These are phyloP conservation scores for Cercophora samala DNA, from an alignment of 495 filamentous ascomycete genomes.

Conservation along the genomic window DNA sequence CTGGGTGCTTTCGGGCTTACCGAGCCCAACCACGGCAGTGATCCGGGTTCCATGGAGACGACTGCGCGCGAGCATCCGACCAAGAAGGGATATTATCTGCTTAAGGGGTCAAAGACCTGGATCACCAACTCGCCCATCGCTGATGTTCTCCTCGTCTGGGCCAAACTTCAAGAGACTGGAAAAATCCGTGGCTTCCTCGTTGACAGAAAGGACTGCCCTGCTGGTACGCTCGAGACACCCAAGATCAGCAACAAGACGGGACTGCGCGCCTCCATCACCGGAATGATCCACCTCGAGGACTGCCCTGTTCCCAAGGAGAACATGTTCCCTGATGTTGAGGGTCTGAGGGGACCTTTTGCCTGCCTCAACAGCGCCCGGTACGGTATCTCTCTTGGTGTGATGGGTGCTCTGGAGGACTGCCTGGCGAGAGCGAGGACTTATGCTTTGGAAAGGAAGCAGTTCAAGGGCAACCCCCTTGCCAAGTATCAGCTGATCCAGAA, in stretches of 20 bases:
- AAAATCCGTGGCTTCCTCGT: slow-evolving; percentile 95
- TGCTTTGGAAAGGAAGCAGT: slow-evolving; percentile 87
- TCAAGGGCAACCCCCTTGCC: slow-evolving; percentile 91
- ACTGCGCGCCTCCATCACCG: slow-evolving; percentile 87
- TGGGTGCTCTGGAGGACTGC: slow-evolving; percentile 92
- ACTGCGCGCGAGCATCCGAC: slow-evolving; percentile 79
- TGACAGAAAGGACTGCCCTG: slow-evolving; percentile 74
- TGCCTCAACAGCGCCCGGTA: slow-evolving; percentile 91
- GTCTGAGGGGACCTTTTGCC: slow-evolving; percentile 82
- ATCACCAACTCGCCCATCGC: slow-evolving; percentile 97
- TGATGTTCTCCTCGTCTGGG: slow-evolving; percentile 90
- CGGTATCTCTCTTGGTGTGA: slow-evolving; percentile 90
- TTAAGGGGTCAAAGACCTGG: slow-evolving; percentile 94
- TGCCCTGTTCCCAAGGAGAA: slow-evolving; percentile 87
- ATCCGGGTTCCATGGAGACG: slow-evolving; percentile 95
- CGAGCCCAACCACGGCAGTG: slow-evolving; percentile 96
- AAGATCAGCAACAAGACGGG: slow-evolving; percentile 94
- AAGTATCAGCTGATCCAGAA: slow-evolving; percentile 99
- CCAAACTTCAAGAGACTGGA: slow-evolving; percentile 81
- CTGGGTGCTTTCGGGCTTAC: slow-evolving; percentile 92
- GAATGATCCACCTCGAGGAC: slow-evolving; percentile 93
- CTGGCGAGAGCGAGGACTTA: slow-evolving; percentile 77
- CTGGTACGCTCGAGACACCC: slow-evolving; percentile 88
- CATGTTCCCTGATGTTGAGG: slow-evolving; percentile 91
- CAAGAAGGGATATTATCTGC: slow-evolving; percentile 77